phyloP scores from a whole-genome alignment of 2,329 filamentous ascomycete species.

The Scopulariopsis brevicaulis region DNA sequence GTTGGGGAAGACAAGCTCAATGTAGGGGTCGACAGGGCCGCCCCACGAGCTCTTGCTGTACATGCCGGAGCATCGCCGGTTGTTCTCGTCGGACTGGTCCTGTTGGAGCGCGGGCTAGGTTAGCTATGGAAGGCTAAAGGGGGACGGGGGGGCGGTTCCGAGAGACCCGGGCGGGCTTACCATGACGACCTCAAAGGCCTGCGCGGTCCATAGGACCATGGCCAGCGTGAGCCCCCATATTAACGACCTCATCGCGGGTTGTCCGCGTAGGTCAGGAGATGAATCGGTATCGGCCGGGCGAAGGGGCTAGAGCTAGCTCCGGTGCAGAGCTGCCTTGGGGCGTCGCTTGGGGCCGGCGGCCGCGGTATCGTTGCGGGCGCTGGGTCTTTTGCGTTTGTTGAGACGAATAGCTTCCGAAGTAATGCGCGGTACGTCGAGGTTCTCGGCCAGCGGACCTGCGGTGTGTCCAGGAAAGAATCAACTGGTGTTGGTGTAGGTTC shows the following conservation, averaged over 20 bases:
- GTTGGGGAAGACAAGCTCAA: constrained; percentile 67
- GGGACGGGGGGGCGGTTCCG: constrained; percentile 2
- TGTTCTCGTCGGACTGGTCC: constrained; percentile 66
- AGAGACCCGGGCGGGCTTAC: constrained; percentile 22
- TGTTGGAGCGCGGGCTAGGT: constrained; percentile 20
- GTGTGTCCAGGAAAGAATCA: neutral
- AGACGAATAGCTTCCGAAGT: neutral
- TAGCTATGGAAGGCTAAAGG: constrained; percentile 5
- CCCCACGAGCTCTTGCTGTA: constrained; percentile 86
- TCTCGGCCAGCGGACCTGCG: neutral
- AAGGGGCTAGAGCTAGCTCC: neutral
- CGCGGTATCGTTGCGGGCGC: neutral
- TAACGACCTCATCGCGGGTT: constrained; percentile 42
- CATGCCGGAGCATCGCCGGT: constrained; percentile 86
- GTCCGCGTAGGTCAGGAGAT: constrained; percentile 4
- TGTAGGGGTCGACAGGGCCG: constrained; percentile 78
- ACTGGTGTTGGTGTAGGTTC: neutral
- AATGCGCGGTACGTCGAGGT: neutral
- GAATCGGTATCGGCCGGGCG: neutral
- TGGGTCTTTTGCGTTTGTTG: neutral
- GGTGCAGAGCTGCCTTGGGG: neutral
- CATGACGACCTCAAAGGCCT: constrained; percentile 46
- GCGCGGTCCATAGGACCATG: constrained; percentile 39
- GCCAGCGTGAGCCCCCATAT: constrained; percentile 35
- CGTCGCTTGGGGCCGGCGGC: neutral